Evolutionary conservation across 148 eudicot genomes (phyloP), one percentile per base, ranked within the genome.

Genomic region (Rhododendron vialii): DNA sequence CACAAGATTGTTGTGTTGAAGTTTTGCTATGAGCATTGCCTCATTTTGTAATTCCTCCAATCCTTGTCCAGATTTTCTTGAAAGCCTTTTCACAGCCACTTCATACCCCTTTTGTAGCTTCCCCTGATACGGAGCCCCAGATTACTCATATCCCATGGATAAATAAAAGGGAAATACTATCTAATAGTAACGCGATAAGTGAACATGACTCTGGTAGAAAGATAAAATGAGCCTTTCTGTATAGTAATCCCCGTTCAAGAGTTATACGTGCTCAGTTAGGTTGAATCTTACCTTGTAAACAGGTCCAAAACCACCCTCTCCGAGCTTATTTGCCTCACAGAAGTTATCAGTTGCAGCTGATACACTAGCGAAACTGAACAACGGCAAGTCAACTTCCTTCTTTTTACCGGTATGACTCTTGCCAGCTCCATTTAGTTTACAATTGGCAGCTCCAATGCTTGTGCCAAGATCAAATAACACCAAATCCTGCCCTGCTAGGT

Each of bases 291-390:
- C 83, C 83, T 53, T 30, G 67, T 81, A 81, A 81, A 81, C 83
- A 14, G 83, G 67, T 50, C 82, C 82, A 41, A 81, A 81, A 7
- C 83, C 83, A 28, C 67, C 83, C 41, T 50, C 65, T 81, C 83
- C 65, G 24, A 81, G 67, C 83, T 50, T 51, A 53, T 81, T 81
- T 81, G 28, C 43, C 30, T 30, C 43, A 18, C 15, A 81, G 15
- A 51, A 81, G 67, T 81, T 81, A 7, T 81, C 61, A 9, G 83
- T 81, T 0, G 83, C 83, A 2, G 61, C 41, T 12, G 65, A 28
- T 50, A 53, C 61, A 53, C 63, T 81, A 3, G 45, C 43, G 14
- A 81, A 81, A 51, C 61, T 33, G 24, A 81, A 81, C 61, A 51
- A 30, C 0, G 45, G 83, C 53, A 81, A 51, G 17, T 81, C 83